Base-by-base conservation (phyloP, 345 rosid genomes). In the Corchorus capsularis region DNA sequence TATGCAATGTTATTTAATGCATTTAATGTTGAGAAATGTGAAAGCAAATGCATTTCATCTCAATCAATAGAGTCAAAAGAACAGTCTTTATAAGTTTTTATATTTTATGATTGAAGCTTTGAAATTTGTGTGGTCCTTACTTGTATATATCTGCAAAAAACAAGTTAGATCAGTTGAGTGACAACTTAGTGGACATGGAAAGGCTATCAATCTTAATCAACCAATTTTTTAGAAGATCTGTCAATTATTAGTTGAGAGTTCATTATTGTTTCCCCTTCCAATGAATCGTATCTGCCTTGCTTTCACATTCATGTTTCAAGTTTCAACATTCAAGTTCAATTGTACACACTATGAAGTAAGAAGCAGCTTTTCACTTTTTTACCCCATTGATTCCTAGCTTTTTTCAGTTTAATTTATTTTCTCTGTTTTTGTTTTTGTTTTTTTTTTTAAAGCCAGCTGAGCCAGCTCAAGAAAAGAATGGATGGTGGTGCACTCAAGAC, bases 231-330 rank as follows among this genome's bases (percentile, higher is more conserved):
- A 22, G 35, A 66, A 0, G 37, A 66, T 45, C 19, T 12, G 14
- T 53, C 72, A 47, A 14, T 14, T 68, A 47, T 27, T 68, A 3
- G n/a, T 47, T 47, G 55, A 67, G 15, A 6, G 6, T 12, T 37
- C 22, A 14, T 8, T 37, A 37, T 16, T 37, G 39, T 16, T 16
- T 16, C 12, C 45, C 22, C 5, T 37, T 65, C 19, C 3, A 19
- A n/a, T 19, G 32, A 7, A 41, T 8, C 0, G 10, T 17, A 46
- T 12, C 71, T 67, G 55, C 71, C 14, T 7, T 68, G 72, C 20
- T 32, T 68, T 68, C 72, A 68, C 72, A 49, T 49, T 65, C 17
- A 19, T 41, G 52, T 32, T 41, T 11, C 20, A 41, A 64, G 52
- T 32, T 41, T 11, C 20, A 41, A 64, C 5, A 8, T 1, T 39